phyloP scores from a whole-genome alignment of 345 rosid species.

The Zanthoxylum bungeanum region DNA sequence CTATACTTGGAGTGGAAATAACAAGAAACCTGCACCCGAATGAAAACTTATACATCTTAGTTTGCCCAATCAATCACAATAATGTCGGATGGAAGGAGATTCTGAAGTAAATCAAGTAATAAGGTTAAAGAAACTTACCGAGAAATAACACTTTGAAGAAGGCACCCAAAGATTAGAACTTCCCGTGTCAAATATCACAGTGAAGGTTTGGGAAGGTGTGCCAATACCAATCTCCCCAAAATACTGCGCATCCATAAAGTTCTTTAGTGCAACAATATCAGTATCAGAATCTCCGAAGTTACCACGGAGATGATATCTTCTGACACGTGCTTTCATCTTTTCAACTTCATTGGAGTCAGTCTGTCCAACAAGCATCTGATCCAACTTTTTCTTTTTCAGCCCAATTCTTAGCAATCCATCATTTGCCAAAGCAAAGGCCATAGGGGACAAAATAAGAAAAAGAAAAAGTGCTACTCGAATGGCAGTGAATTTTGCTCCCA shows the following conservation, averaged over 20 bases:
- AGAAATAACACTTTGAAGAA: conserved; percentile 72
- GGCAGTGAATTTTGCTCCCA: conserved; percentile 32
- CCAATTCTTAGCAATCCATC: conserved; percentile 69
- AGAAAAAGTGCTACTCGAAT: conserved; percentile 30
- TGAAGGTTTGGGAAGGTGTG: conserved; percentile 84
- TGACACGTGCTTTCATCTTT: conserved; percentile 17
- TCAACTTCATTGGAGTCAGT: conserved; percentile 43
- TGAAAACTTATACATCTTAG: neutral
- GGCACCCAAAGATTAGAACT: conserved; percentile 97
- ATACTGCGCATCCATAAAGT: conserved; percentile 89
- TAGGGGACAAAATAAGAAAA: conserved; percentile 30
- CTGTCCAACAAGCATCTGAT: conserved; percentile 44
- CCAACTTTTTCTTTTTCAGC: conserved; percentile 62
- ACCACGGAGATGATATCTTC: conserved; percentile 35
- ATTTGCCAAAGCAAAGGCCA: conserved; percentile 31
- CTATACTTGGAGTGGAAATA: conserved; percentile 85
- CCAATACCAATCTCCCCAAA: conserved; percentile 89
- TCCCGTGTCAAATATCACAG: conserved; percentile 89
- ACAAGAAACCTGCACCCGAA: conserved; percentile 61
- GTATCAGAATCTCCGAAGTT: conserved; percentile 42
- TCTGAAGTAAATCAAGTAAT: neutral
- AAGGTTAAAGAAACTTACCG: conserved; percentile 39
- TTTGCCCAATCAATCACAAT: neutral
- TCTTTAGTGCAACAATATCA: conserved; percentile 62
- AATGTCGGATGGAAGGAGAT: neutral